These are phyloP conservation scores for Letharia columbiana DNA, from an alignment of 495 filamentous ascomycete genomes.

Conservation along the genomic window DNA sequence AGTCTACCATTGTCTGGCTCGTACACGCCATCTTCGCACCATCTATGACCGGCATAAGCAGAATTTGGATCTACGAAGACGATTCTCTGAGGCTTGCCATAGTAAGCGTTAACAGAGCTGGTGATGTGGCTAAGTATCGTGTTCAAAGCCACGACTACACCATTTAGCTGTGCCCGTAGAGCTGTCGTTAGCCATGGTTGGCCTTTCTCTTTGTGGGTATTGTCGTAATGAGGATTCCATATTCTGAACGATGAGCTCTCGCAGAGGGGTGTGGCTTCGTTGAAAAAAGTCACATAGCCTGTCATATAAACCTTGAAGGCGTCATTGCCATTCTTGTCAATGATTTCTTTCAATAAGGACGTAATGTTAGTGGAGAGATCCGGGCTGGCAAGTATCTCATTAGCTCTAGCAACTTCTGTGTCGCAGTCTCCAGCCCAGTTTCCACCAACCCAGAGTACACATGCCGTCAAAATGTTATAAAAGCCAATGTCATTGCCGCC, in stretches of 20 bases:
- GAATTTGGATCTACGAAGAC: slow-evolving; percentile 39
- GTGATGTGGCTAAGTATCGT: slow-evolving; percentile 26
- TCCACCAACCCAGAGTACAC: slow-evolving; percentile 30
- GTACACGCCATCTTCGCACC: slow-evolving; percentile 37
- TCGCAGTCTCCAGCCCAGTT: slow-evolving; percentile 35
- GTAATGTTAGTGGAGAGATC: neutral
- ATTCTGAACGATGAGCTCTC: slow-evolving; percentile 30
- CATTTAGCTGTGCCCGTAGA: slow-evolving; percentile 31
- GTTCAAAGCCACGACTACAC: slow-evolving; percentile 34
- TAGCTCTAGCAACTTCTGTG: slow-evolving; percentile 28
- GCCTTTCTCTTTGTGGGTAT: neutral
- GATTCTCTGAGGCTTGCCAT: slow-evolving; percentile 12
- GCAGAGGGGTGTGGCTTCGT: slow-evolving; percentile 37
- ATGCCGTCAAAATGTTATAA: slow-evolving; percentile 39
- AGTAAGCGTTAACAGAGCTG: neutral
- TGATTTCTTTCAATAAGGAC: neutral
- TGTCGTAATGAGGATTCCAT: slow-evolving; percentile 5
- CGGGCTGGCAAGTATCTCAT: slow-evolving; percentile 24
- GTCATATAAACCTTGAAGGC: slow-evolving; percentile 36
- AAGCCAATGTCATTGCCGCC: slow-evolving; percentile 46
- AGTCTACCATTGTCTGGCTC: slow-evolving; percentile 35
- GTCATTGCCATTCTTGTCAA: neutral
- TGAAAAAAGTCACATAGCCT: slow-evolving; percentile 43
- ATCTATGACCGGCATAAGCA: slow-evolving; percentile 39
- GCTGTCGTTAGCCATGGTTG: neutral